Evolutionary conservation across 2,329 filamentous ascomycete species (phyloP).

Genomic region (Ascochyta koolunga): DNA sequence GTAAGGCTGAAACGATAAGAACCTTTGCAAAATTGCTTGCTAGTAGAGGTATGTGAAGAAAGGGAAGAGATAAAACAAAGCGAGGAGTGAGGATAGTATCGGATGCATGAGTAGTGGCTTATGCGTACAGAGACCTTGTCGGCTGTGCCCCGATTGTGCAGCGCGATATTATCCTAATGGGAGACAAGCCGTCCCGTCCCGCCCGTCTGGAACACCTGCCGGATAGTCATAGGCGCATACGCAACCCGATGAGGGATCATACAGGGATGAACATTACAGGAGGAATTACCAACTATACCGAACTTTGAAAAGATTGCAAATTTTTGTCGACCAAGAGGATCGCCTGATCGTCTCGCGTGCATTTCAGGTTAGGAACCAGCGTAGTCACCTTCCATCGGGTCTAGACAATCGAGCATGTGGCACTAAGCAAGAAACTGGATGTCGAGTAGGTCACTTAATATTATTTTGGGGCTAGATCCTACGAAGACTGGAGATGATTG

Average conservation of each 20-base stretch:
- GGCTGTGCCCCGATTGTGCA: conserved; percentile 9
- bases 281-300: not conserved
- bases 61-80: not conserved
- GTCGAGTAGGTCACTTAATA: not conserved
- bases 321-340: not conserved
- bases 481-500: not conserved
- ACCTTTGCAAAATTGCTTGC: not conserved
- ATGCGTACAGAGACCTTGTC: not conserved
- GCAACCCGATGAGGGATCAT: conserved; percentile 1
- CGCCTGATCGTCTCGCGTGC: not conserved
- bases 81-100: not conserved
- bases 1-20: not conserved
- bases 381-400: not conserved
- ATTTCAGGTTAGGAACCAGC: too few species aligned
- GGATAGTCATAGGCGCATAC: conserved; percentile 16
- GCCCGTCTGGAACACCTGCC: conserved; percentile 20
- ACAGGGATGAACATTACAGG: conserved; percentile 12
- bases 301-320: not conserved
- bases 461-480: not conserved
- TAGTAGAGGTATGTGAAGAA: not conserved
- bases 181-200: conserved; percentile 1
- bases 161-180: conserved; percentile 1
- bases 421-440: not conserved
- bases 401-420: not conserved
- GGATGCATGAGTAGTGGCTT: not conserved